phyloP scores from a whole-genome alignment of 768 basidiomycete genomes.

The Floccularia luteovirens region DNA sequence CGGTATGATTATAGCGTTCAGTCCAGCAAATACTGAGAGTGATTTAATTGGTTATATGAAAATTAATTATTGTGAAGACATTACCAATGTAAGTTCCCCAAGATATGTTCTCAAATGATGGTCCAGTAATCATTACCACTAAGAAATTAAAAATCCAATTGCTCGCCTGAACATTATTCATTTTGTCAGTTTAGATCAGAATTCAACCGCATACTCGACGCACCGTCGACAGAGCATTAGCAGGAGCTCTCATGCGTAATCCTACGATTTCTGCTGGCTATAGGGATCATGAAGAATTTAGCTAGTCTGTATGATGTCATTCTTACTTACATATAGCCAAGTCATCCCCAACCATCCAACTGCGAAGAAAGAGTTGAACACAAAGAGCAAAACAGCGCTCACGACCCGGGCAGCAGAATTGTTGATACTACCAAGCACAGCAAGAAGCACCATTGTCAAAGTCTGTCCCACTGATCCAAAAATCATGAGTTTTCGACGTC shows the following conservation, averaged over 20 bases:
- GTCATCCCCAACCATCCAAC: constrained; percentile 68
- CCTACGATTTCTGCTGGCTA: constrained; percentile 64
- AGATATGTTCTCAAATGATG: constrained; percentile 48
- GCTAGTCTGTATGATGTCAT: not conserved
- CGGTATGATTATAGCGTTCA: constrained; percentile 52
- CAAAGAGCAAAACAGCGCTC: constrained; percentile 50
- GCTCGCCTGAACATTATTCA: constrained; percentile 18
- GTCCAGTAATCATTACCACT: constrained; percentile 56
- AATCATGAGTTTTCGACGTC: constrained; percentile 66
- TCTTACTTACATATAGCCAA: constrained; percentile 51
- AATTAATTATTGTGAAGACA: not conserved
- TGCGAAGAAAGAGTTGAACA: constrained; percentile 70
- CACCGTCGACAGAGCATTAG: constrained; percentile 55
- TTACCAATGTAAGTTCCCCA: constrained; percentile 54
- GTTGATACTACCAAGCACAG: constrained; percentile 45
- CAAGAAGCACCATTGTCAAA: constrained; percentile 52
- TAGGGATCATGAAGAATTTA: not conserved
- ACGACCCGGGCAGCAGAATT: constrained; percentile 39
- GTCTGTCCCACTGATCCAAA: constrained; percentile 58
- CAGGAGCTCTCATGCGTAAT: constrained; percentile 52
- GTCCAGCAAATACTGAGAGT: constrained; percentile 38
- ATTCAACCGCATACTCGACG: not conserved
- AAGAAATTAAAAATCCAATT: constrained; percentile 56
- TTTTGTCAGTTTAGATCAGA: not conserved
- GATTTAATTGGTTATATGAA: not conserved